Evolutionary conservation across 768 basidiomycete genomes (phyloP), one percentile per base, ranked within the genome.

Genomic region (Leucocoprinus birnbaumii): DNA sequence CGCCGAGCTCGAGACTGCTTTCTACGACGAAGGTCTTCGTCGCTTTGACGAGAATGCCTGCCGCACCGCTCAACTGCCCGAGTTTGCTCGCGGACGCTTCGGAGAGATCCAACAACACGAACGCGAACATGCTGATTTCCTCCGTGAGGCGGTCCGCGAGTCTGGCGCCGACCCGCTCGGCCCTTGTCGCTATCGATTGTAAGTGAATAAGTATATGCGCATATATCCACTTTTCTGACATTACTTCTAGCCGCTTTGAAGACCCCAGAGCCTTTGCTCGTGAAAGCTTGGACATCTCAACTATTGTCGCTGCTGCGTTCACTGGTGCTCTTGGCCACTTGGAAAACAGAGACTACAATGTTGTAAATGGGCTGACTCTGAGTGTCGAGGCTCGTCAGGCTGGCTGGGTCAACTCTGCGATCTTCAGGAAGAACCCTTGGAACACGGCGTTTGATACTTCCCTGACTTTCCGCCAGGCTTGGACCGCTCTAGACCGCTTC

Each of bases 111-210:
- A 68, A 26, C 61, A 67, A 24, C 82, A 85, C 61, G 80, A 83
- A 19, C 8, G 42, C 2, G 35, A 34, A 13, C 58, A 59, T 34
- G 48, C 53, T 14, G 62, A 62, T 2, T 71, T 67, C 43, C 53
- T 71, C 26, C 37, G 72, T 6, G 80, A 78, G 3, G 73, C 73
- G 25, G 67, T 79, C 7, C 76, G 78, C 1, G 70, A 68, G 24
- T 65, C 71, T 4, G 72, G 70, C 0, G 65, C 56, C 1, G 56
- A 62, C 26, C 76, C 80, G 8, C 71, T 78, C 11, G 53, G 76
- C 61, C 70, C 80, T 2, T 89, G 87, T 72, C 66, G 73, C n/a
- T 89, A 89, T 66, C 61, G 61, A 41, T 86, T 88, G 82, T 83
- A 56, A 45, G 79, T 69, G 1, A 16, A 14, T 38, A 18, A 18